A percentile compares a stretch with the other conserved stretches of the same genome.
These are phyloP conservation scores for Eremothecium sinecaudum DNA, from an alignment of 1,139 yeast species.

Conservation along the genomic window DNA sequence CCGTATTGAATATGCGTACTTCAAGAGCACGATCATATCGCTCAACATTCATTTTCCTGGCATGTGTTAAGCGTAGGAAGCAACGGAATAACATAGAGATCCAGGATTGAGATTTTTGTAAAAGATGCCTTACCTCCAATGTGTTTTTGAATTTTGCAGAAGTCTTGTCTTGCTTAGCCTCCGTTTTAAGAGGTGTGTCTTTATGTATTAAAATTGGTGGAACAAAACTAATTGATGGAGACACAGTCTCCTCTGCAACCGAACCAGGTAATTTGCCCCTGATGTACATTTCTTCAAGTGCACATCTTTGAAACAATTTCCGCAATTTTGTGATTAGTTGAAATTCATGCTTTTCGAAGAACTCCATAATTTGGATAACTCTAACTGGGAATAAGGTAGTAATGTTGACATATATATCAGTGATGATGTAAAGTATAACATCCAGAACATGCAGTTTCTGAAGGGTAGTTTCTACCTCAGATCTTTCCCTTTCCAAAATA, in stretches of 20 bases:
- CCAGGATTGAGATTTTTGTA: constrained; percentile 44
- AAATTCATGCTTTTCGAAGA: constrained; percentile 37
- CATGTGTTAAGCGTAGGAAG: constrained; percentile 24
- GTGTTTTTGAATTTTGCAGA: constrained; percentile 54
- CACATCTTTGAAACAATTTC: constrained; percentile 39
- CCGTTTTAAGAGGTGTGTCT: constrained; percentile 24
- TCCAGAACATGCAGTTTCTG: constrained; percentile 33
- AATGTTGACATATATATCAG: constrained; percentile 48
- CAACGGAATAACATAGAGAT: constrained; percentile 32
- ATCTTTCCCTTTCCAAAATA: constrained; percentile 29
- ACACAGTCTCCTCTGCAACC: constrained; percentile 40
- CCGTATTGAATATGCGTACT: constrained; percentile 24
- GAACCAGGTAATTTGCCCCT: constrained; percentile 40
- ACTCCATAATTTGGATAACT: constrained; percentile 37
- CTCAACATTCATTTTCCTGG: constrained; percentile 19
- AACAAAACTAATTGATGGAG: constrained; percentile 19
- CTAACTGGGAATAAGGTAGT: constrained; percentile 42
- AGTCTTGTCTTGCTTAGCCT: constrained; percentile 35
- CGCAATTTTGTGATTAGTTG: constrained; percentile 35
- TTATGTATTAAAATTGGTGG: constrained; percentile 33
- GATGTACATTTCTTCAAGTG: constrained; percentile 48
- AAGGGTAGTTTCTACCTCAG: constrained; percentile 26
- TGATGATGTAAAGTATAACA: constrained; percentile 38
- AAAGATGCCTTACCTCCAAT: constrained; percentile 44
- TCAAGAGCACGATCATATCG: constrained; percentile 20